Conservation (phyloP, 2,329 filamentous ascomycete genomes). For the Fusarium transvaalense region DNA sequence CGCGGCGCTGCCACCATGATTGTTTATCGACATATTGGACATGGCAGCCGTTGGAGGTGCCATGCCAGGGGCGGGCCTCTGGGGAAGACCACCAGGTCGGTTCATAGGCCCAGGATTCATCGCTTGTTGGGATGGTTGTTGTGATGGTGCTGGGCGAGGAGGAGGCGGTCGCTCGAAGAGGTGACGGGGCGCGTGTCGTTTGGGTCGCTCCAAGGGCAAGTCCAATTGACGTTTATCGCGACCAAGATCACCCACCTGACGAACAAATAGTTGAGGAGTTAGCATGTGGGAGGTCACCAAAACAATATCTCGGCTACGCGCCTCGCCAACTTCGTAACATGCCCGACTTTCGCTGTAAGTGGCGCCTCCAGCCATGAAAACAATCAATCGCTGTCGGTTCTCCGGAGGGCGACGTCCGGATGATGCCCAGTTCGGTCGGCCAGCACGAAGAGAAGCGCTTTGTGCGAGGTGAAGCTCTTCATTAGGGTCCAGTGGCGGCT, state of each 20-base stretch:
- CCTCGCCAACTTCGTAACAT: conserved; percentile 86
- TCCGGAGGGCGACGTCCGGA: conserved; percentile 79
- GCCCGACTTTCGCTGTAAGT: conserved; percentile 90
- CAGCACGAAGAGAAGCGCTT: conserved; percentile 85
- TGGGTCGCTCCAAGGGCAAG: conserved; percentile 83
- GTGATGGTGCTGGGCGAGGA: conserved; percentile 57
- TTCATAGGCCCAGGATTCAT: conserved; percentile 38
- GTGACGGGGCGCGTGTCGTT: conserved; percentile 85
- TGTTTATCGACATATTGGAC: conserved; percentile 65
- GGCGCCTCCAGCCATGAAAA: conserved; percentile 95
- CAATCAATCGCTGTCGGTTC: conserved; percentile 88
- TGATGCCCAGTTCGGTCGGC: conserved; percentile 95
- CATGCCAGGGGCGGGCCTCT: conserved; percentile 46
- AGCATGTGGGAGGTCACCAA: conserved; percentile 94
- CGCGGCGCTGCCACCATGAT: conserved; percentile 38
- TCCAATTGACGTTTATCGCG: conserved; percentile 80
- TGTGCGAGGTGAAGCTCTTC: conserved; percentile 68
- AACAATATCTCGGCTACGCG: conserved; percentile 84
- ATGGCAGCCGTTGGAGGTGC: conserved; percentile 65
- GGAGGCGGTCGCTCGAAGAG: conserved; percentile 80
- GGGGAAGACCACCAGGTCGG: conserved; percentile 46
- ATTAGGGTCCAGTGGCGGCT: conserved; percentile 74
- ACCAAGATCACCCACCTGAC: conserved; percentile 84
- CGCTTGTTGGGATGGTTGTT: conserved; percentile 32
- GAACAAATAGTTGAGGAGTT: conserved; percentile 83